Base-by-base conservation (phyloP, 148 eudicot genomes). In the Diospyros kaki region DNA sequence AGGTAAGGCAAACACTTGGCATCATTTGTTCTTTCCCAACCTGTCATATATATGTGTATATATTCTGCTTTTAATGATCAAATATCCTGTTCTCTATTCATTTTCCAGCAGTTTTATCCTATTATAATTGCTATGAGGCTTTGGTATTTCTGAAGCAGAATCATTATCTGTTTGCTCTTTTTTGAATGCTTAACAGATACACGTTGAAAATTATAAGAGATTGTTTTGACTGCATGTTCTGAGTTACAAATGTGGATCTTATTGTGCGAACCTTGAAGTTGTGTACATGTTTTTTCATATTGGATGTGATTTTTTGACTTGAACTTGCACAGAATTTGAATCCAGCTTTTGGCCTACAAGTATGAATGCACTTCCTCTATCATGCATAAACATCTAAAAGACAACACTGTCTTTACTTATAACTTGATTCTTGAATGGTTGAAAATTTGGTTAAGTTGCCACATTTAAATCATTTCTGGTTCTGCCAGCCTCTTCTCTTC, bases 1-100 rank as follows among this genome's bases (percentile, higher is more conserved):
- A 89, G 93, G 90, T 89, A 77, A 64, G 69, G 9, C 41, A 39
- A 45, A 38, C 73, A 7, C 11, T 64, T 55, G 44, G 18, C 7
- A 45, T 69, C 17, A 15, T 58, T 54, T 60, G 76, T 13, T 40
- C 1, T 17, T 45, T 73, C 51, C 75, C 65, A 66, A n/a, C 12
- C 1, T 58, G 39, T 44, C 41, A 52, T 14, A 44, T 28, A 18
- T 48, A 4, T 48, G 52, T 28, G 5, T 43, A 63, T 53, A 40
- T 15, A 71, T 63, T 77, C 8, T 42, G 67, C 59, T 51, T 48
- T 48, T 58, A 12, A 17, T 66, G 5, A 43, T 65, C 62, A 64
- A 53, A 7, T 43, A 53, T 52, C 41, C 51, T 51, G 11, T 17
- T 73, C 14, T 62, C 41, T 45, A 8, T 18, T 46, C 51, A n/a